These are phyloP conservation scores for Aquilaria malaccensis DNA, from an alignment of 345 rosid genomes.

Conservation along the genomic window DNA sequence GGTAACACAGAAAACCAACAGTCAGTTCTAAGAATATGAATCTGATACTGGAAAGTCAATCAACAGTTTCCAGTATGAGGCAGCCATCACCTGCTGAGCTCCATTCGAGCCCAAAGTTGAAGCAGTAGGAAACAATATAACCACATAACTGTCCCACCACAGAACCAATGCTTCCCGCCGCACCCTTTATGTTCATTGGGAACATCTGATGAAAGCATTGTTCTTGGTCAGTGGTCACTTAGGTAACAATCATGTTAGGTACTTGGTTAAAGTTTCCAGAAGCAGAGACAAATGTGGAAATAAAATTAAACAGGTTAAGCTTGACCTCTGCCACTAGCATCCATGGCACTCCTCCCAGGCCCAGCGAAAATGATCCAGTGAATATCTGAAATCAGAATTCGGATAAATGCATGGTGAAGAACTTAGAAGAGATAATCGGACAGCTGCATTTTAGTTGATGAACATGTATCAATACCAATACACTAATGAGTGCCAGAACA, in stretches of 20 bases:
- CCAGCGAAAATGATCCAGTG: background rate
- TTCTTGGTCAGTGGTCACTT: background rate
- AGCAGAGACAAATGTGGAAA: no score
- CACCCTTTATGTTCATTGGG: constrained; percentile 28
- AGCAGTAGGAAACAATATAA: constrained; percentile 21
- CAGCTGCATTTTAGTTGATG: background rate
- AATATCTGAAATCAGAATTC: background rate
- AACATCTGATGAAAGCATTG: constrained; percentile 17
- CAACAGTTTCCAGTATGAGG: background rate
- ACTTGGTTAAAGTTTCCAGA: background rate
- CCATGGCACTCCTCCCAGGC: constrained; percentile 11
- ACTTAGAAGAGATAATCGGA: background rate
- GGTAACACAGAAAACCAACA: background rate
- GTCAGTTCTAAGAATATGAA: background rate
- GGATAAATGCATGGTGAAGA: background rate
- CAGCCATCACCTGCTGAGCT: constrained; percentile 25
- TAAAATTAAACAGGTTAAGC: background rate
- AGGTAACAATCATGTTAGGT: background rate
- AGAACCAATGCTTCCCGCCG: constrained; percentile 28
- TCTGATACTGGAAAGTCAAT: background rate
- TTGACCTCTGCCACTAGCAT: constrained; percentile 10
- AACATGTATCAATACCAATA: constrained; percentile 3
- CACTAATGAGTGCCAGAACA: constrained; percentile 2
- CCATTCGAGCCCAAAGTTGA: constrained; percentile 29
- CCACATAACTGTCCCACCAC: constrained; percentile 21